phyloP scores from a whole-genome alignment of 352 stramenopile species.

The Pythium insidiosum region DNA sequence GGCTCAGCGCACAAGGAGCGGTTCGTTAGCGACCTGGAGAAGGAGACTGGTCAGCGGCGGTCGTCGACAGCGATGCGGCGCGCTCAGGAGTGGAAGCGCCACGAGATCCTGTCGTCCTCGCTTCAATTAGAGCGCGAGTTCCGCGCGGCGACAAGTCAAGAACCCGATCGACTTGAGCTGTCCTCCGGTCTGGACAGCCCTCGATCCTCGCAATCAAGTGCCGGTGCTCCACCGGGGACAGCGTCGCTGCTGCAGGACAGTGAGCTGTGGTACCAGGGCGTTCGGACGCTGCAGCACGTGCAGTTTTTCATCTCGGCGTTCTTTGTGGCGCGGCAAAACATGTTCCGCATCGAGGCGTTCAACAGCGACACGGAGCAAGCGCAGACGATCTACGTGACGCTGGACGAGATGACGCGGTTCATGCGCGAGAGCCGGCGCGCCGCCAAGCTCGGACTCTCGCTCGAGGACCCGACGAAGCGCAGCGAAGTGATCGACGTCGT shows the following conservation, averaged over 20 bases:
- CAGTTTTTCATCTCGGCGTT: conserved; percentile 74
- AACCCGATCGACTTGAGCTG: conserved; percentile 2
- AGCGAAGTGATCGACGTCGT: conserved; percentile 41
- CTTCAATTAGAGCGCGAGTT: conserved; percentile 45
- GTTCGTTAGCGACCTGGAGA: conserved; percentile 65
- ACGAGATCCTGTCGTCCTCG: conserved; percentile 23
- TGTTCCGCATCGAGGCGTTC: conserved; percentile 71
- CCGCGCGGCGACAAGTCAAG: conserved; percentile 8
- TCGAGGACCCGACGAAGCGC: conserved; percentile 21
- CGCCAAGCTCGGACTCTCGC: conserved; percentile 2
- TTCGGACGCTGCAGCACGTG: conserved; percentile 43
- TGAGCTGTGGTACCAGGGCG: conserved; percentile 66
- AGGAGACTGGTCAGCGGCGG: conserved; percentile 56
- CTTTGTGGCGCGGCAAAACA: conserved; percentile 45
- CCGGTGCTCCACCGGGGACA: conserved; percentile 5
- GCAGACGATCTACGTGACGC: conserved; percentile 68
- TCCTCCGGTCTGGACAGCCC: conserved; percentile 7
- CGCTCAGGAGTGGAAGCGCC: conserved; percentile 24
- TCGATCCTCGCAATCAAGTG: too few relatives aligned
- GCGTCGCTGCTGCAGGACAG: conserved; percentile 28
- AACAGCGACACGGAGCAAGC: conserved; percentile 74
- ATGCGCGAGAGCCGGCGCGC: conserved; percentile 40
- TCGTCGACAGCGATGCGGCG: conserved; percentile 11
- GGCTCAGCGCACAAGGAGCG: conserved; percentile 58
- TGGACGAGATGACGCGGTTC: conserved; percentile 46